Percentiles rank a stretch among this genome's conserved stretches.
These are phyloP conservation scores for Aristolochia fimbriata DNA, from an alignment of 164 flowering plant species.

Conservation along the genomic window DNA sequence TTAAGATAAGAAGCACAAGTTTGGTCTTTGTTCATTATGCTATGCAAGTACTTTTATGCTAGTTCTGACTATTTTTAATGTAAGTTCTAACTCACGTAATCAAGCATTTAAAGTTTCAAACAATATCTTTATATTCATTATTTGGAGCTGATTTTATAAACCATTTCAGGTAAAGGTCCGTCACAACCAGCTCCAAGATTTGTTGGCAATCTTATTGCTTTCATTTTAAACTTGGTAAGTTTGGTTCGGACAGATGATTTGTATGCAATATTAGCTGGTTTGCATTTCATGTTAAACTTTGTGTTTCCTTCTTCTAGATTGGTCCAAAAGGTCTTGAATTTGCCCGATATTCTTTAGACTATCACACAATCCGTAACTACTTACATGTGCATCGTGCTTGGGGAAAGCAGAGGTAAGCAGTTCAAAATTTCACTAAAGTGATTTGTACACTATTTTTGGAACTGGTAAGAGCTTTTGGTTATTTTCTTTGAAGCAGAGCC, in stretches of 20 bases:
- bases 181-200: slow-evolving; percentile 83
- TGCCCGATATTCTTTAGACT: slow-evolving; percentile 91
- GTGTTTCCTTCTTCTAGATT: slow-evolving; percentile 38
- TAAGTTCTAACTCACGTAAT: too few species aligned
- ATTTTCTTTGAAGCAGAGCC: slow-evolving; percentile 46
- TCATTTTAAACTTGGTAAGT: slow-evolving; percentile 66
- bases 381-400: slow-evolving; percentile 67
- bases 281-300: background rate
- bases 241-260: background rate
- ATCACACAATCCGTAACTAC: slow-evolving; percentile 91
- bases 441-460: background rate
- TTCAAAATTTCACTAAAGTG: background rate
- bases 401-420: slow-evolving; percentile 74
- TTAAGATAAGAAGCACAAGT: too few species aligned
- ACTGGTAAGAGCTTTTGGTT: background rate
- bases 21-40: too few species aligned
- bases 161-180: slow-evolving; percentile 67
- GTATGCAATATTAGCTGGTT: background rate
- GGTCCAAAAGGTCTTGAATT: slow-evolving; percentile 98
- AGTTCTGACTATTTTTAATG: too few species aligned
- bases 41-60: too few species aligned
- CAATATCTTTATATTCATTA: too few species aligned
- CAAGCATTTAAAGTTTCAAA: too few species aligned
- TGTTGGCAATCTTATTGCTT: slow-evolving; percentile 80
- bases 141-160: too few species aligned